Conservation (phyloP, 225 moss, liverwort and hornwort species). For the Physcomitrellopsis africana region DNA sequence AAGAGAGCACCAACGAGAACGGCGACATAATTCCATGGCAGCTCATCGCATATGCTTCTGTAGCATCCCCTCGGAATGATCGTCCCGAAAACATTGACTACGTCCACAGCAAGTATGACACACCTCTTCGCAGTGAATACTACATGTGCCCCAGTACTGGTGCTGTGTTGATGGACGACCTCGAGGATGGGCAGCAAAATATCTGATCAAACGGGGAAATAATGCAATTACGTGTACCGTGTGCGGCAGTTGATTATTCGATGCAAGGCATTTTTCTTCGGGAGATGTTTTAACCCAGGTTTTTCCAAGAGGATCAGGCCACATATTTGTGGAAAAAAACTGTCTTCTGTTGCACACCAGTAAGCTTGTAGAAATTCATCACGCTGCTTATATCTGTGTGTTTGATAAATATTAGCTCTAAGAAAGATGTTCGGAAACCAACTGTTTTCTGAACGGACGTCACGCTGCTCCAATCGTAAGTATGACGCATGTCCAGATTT, state of each 20-base stretch:
- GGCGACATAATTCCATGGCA: constrained; percentile 48
- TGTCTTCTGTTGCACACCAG: too few relatives aligned
- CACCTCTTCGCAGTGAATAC: constrained; percentile 42
- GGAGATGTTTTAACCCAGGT: too few relatives aligned
- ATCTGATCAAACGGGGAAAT: too few relatives aligned
- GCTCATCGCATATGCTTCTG: constrained; percentile 52
- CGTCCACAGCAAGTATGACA: constrained; percentile 38
- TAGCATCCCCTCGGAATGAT: constrained; percentile 39
- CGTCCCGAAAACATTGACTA: constrained; percentile 52
- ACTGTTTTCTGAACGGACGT: too few relatives aligned
- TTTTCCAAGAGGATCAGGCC: background rate
- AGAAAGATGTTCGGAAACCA: background rate
- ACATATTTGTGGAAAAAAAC: too few relatives aligned
- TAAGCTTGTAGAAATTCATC: too few relatives aligned
- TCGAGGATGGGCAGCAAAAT: constrained; percentile 24
- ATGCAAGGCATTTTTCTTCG: background rate
- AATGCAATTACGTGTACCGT: background rate
- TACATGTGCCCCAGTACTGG: background rate
- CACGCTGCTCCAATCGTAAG: too few relatives aligned
- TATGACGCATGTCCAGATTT: too few relatives aligned
- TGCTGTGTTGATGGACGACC: background rate
- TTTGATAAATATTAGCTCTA: constrained; percentile 15
- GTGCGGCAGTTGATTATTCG: background rate
- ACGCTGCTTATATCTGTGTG: constrained; percentile 5
- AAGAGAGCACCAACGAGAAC: constrained; percentile 30